A percentile compares a stretch with the other conserved stretches of the same genome.
These are phyloP conservation scores for Melaleuca quinquenervia DNA, from an alignment of 345 rosid species.

Conservation along the genomic window DNA sequence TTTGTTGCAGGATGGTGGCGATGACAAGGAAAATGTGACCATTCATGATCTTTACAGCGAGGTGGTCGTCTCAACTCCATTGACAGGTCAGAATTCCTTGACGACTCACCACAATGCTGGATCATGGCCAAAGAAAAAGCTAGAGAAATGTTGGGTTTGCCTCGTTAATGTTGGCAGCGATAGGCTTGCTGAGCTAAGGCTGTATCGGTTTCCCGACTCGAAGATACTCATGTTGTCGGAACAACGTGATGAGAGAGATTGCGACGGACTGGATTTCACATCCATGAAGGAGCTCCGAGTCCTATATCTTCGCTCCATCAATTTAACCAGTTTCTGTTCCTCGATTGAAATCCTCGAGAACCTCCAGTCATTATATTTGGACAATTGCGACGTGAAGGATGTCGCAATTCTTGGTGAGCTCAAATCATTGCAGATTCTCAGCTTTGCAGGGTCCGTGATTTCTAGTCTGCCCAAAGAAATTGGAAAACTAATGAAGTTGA, in stretches of 20 bases:
- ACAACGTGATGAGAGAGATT: neutral
- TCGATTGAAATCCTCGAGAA: neutral
- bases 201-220: fast-evolving
- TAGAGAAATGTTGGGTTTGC: fast-evolving
- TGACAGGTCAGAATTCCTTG: fast-evolving
- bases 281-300: neutral
- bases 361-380: neutral
- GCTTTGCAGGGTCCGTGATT: neutral
- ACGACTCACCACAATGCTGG: neutral
- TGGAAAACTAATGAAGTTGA: neutral
- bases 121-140: neutral
- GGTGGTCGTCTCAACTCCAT: fast-evolving
- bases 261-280: neutral
- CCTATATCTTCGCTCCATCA: fast-evolving
- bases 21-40: neutral
- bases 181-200: fast-evolving
- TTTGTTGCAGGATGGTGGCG: neutral
- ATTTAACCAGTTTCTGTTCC: neutral
- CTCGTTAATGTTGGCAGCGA: fast-evolving
- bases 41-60: too few relatives aligned
- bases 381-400: neutral
- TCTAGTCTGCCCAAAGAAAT: neutral
- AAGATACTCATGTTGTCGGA: neutral
- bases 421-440: neutral
- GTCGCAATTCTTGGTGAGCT: neutral